Percentiles rank a stretch among this genome's conserved stretches.
phyloP scores from a whole-genome alignment of 768 basidiomycete genomes.

The Symmetrospora coprosmae region DNA sequence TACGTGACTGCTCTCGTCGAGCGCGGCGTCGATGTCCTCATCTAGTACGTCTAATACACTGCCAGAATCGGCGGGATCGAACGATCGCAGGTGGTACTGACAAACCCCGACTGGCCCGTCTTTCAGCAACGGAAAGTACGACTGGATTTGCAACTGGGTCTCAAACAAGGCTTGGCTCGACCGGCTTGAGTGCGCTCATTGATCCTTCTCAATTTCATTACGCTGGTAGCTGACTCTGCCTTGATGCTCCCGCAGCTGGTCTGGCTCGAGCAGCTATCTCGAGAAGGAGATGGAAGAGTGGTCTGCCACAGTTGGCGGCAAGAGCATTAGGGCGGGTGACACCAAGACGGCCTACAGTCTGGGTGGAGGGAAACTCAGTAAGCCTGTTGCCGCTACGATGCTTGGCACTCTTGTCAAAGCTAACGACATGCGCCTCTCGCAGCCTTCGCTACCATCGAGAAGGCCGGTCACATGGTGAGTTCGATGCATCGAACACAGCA shows the following conservation, averaged over 20 bases:
- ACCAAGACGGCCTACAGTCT: conserved; percentile 9
- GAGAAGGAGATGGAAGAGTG: conserved; percentile 12
- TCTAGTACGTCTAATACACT: too few species aligned
- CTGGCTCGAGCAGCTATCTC: background rate
- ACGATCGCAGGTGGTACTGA: background rate
- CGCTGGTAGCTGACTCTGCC: too few species aligned
- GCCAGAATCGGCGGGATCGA: too few species aligned
- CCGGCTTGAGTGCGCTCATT: too few species aligned
- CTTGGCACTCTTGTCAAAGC: too few species aligned
- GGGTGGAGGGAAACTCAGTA: conserved; percentile 15
- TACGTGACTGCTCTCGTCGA: conserved; percentile 18
- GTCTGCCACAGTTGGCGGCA: conserved; percentile 1
- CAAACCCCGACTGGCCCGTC: background rate
- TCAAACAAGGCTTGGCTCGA: conserved; percentile 10
- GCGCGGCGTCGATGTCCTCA: conserved; percentile 13
- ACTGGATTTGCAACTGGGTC: conserved; percentile 16
- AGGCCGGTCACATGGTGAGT: conserved; percentile 12
- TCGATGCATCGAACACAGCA: background rate
- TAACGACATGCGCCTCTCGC: too few species aligned
- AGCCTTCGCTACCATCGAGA: conserved; percentile 17
- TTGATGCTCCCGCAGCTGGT: too few species aligned
- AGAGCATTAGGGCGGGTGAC: conserved; percentile 2
- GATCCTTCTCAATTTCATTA: too few species aligned
- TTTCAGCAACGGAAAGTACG: background rate
- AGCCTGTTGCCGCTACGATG: background rate